A percentile compares a stretch with the other conserved stretches of the same genome.
Conservation (phyloP, 1,139 yeast genomes). For the Pichia sp. region DNA sequence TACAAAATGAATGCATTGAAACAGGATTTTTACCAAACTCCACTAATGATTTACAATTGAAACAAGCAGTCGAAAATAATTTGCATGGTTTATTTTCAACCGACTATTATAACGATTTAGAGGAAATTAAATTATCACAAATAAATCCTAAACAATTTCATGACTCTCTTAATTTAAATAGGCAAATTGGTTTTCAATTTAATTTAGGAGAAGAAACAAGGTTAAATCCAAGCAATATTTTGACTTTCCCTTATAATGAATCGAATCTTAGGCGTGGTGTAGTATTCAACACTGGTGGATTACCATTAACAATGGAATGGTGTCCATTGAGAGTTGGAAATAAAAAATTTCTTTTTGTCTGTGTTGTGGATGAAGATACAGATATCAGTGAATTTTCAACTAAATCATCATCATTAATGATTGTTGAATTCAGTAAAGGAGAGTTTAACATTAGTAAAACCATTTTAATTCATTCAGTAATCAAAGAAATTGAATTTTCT, state of each 20-base stretch:
- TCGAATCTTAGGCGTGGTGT: conserved; percentile 36
- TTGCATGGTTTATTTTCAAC: conserved; percentile 3
- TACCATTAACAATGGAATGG: conserved; percentile 54
- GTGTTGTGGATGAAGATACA: conserved; percentile 15
- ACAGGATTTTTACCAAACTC: not conserved
- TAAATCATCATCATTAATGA: conserved; percentile 3
- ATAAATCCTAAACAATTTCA: not conserved
- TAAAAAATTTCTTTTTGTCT: conserved; percentile 24
- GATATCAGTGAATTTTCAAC: conserved; percentile 9
- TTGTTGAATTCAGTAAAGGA: conserved; percentile 1
- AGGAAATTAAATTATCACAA: not conserved
- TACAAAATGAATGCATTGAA: conserved; percentile 8
- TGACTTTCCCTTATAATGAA: conserved; percentile 18
- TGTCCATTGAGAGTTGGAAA: conserved; percentile 23
- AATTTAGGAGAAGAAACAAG: not conserved
- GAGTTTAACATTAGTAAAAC: conserved; percentile 5
- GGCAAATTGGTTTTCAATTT: conserved; percentile 6
- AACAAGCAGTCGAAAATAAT: conserved; percentile 4
- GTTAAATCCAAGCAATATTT: conserved; percentile 5
- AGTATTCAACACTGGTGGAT: conserved; percentile 50
- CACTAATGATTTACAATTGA: conserved; percentile 1
- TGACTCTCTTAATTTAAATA: not conserved
- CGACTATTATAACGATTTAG: conserved; percentile 1
- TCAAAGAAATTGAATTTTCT: conserved; percentile 14
- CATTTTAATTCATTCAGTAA: conserved; percentile 3